Evolutionary conservation across 2,329 filamentous ascomycete species (phyloP), one percentile per base, ranked within the genome.

Genomic region (Blumeriella jaapii): DNA sequence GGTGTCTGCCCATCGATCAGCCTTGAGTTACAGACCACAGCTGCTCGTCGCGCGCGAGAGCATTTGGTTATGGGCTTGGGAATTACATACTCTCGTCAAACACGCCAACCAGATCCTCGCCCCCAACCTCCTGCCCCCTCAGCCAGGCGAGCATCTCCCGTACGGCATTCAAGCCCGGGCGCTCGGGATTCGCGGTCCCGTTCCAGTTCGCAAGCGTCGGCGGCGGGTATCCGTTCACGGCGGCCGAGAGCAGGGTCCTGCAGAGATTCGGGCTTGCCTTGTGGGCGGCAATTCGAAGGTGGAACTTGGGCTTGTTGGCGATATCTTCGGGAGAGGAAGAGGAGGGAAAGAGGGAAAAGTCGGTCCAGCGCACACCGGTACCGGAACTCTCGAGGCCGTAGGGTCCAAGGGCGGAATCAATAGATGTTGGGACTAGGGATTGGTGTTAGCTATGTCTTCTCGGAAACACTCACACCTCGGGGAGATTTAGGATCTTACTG

Each of bases 221-320:
- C 10, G 70, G 65, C 7, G 73, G 72, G 35, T 74, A 77, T 40
- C 68, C 63, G 24, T 74, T 57, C n/a, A 74, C 60, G 54, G 71
- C 69, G 1, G 69, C 64, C 2, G 70, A 72, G 9, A 73, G 56
- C 9, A 74, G 49, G 1, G 69, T 67, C 45, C 69, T 69, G 59
- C 72, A 77, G 25, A 75, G 61, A n/a, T 64, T 60, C 8, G 24
- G 12, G 7, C 40, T 44, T 12, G 61, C 46, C 22, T 63, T 65
- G 26, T 61, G 60, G 5, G 66, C 61, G 5, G 67, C 64, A 30
- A 76, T 59, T 17, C 76, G 52, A 23, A 77, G 61, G 50, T 76
- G 71, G 42, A 77, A 69, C 29, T 56, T 58, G 11, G 44, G 45
- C 16, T 36, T 47, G 27, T 38, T 42, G 30, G 31, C 29, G n/a